Percentiles rank a stretch among this genome's conserved stretches.
phyloP scores from a whole-genome alignment of 768 basidiomycete genomes.

The Imleria badia region DNA sequence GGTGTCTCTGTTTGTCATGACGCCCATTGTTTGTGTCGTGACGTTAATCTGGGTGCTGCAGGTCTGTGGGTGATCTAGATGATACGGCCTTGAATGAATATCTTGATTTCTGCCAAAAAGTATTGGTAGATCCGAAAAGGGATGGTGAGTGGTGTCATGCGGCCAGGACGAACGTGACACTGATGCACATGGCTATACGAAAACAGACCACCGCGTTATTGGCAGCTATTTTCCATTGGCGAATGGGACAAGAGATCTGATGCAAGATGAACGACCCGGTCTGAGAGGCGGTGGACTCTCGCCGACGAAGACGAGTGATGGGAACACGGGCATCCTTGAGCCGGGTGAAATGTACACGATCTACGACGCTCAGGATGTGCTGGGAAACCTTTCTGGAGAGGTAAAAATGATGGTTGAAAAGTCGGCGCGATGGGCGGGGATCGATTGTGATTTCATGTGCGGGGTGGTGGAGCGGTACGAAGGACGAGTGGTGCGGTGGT shows the following conservation, averaged over 20 bases:
- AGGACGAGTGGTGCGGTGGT: slow-evolving; percentile 55
- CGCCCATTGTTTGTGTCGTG: slow-evolving; percentile 6
- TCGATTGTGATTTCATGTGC: slow-evolving; percentile 49
- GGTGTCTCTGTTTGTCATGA: slow-evolving; percentile 45
- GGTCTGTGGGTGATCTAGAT: slow-evolving; percentile 53
- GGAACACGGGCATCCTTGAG: slow-evolving; percentile 24
- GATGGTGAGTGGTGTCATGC: slow-evolving; percentile 24
- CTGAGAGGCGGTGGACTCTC: slow-evolving; percentile 8
- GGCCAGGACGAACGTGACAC: slow-evolving; percentile 11
- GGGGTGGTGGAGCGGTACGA: slow-evolving; percentile 66
- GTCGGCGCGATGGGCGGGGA: slow-evolving; percentile 56
- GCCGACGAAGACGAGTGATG: slow-evolving; percentile 8
- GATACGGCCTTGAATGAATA: slow-evolving; percentile 60
- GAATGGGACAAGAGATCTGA: neutral
- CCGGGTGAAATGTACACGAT: slow-evolving; percentile 65
- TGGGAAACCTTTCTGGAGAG: slow-evolving; percentile 55
- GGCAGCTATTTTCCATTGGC: slow-evolving; percentile 44
- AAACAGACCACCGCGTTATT: slow-evolving; percentile 34
- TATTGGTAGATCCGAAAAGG: slow-evolving; percentile 39
- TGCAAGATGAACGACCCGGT: neutral
- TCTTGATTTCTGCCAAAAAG: slow-evolving; percentile 60
- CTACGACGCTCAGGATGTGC: slow-evolving; percentile 64
- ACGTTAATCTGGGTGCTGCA: slow-evolving; percentile 26
- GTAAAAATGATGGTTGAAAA: slow-evolving; percentile 50
- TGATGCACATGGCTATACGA: slow-evolving; percentile 1